Evolutionary conservation across 2,329 filamentous ascomycete genomes (phyloP).

Genomic region (Simplicillium aogashimaense): DNA sequence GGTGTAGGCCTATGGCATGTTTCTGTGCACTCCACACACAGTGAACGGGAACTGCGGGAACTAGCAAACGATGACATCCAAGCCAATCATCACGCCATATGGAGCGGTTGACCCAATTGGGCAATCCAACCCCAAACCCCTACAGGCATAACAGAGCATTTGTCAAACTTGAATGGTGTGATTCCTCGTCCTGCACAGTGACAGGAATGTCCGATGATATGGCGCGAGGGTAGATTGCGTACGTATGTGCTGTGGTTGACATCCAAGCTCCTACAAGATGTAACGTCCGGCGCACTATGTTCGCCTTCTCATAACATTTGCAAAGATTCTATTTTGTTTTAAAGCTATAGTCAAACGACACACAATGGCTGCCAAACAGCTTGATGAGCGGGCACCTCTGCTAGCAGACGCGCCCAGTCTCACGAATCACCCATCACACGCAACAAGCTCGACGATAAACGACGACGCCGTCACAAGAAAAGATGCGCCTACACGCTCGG

Average conservation of each 20-base stretch:
- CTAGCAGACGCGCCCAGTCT: not conserved
- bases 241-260: too few relatives aligned
- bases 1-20: too few relatives aligned
- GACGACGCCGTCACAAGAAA: constrained; percentile 2
- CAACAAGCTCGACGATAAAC: not conserved
- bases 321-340: not conserved
- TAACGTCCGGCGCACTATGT: too few relatives aligned
- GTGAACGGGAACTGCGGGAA: too few relatives aligned
- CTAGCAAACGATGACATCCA: constrained; percentile 3
- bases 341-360: not conserved
- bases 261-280: too few relatives aligned
- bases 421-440: not conserved
- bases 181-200: not conserved
- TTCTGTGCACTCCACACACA: too few relatives aligned
- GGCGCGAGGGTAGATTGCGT: too few relatives aligned
- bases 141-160: not conserved
- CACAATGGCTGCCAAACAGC: not conserved
- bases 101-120: not conserved
- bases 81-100: constrained; percentile 5
- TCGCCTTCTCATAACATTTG: too few relatives aligned
- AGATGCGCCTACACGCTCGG: constrained; percentile 9
- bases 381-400: constrained; percentile 2
- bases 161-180: not conserved
- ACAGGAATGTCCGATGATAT: not conserved
- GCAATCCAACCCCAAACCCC: not conserved